phyloP scores from a whole-genome alignment of 768 basidiomycete species.

The Lactifluus echinatus region DNA sequence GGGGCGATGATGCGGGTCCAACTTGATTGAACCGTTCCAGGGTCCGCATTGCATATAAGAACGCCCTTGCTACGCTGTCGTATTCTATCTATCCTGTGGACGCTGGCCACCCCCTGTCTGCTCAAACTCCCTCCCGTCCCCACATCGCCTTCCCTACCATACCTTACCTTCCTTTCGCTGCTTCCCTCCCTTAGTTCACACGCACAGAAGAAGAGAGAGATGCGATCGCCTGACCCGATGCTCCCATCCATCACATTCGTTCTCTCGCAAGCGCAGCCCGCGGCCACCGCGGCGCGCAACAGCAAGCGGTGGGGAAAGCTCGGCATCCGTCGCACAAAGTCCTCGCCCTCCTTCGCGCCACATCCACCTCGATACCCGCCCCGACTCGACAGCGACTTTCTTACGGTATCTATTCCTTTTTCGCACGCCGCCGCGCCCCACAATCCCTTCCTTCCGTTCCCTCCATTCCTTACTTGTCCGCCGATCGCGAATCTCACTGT shows the following conservation, averaged over 20 bases:
- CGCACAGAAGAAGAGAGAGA: not conserved
- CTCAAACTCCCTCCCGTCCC: not conserved
- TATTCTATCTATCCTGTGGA: not conserved
- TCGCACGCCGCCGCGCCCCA: not conserved
- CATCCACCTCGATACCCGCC: slow-evolving; percentile 20
- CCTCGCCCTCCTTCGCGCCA: slow-evolving; percentile 8
- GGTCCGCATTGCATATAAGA: slow-evolving; percentile 1
- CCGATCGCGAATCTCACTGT: not conserved
- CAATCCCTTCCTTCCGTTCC: too few relatives aligned
- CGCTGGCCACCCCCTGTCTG: not conserved
- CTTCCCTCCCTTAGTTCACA: not conserved
- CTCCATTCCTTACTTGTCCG: not conserved
- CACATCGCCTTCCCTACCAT: not conserved
- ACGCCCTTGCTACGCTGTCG: not conserved
- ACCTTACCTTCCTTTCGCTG: not conserved
- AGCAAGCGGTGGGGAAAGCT: not conserved
- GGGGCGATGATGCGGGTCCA: not conserved
- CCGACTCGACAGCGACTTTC: slow-evolving; percentile 16
- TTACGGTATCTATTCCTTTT: slow-evolving; percentile 11
- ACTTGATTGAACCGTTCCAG: not conserved
- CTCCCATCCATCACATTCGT: slow-evolving; percentile 21
- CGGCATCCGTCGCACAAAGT: slow-evolving; percentile 4
- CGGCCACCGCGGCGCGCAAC: not conserved
- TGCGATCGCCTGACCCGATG: slow-evolving; percentile 16
- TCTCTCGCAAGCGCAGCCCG: slow-evolving; percentile 7